phyloP scores from a whole-genome alignment of 2,329 filamentous ascomycete species.

The Balansia obtecta region DNA sequence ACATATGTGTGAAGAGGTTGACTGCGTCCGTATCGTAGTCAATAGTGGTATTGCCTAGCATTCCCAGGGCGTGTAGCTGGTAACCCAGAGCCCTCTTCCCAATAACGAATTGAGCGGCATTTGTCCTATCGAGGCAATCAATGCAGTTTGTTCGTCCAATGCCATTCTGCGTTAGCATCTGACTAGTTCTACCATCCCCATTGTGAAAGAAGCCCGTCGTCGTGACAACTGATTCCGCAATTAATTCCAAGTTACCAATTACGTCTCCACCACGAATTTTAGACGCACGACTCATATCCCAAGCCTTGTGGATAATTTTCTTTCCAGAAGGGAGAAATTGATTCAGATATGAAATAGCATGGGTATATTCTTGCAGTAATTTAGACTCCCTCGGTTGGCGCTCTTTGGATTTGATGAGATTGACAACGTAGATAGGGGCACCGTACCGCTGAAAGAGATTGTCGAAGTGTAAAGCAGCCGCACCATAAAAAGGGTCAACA shows the following conservation, averaged over 20 bases:
- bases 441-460: constrained; percentile 90
- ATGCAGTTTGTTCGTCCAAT: constrained; percentile 95
- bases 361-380: constrained; percentile 73
- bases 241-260: constrained; percentile 78
- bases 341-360: constrained; percentile 83
- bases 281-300: constrained; percentile 94
- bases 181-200: constrained; percentile 56
- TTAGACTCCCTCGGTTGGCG: constrained; percentile 85
- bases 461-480: constrained; percentile 88
- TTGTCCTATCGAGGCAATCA: constrained; percentile 92
- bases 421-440: constrained; percentile 80
- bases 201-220: constrained; percentile 94
- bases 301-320: constrained; percentile 86
- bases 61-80: constrained; percentile 82
- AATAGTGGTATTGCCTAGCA: constrained; percentile 66
- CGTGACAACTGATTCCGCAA: constrained; percentile 75
- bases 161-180: constrained; percentile 68
- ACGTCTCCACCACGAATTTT: constrained; percentile 90
- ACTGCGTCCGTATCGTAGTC: constrained; percentile 94
- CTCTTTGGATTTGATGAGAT: constrained; percentile 82
- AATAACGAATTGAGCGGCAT: constrained; percentile 95
- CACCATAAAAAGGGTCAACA: constrained; percentile 91
- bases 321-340: constrained; percentile 77
- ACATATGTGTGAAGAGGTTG: constrained; percentile 96
- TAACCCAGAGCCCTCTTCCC: constrained; percentile 87